Conservation (phyloP, 495 filamentous ascomycete species). For the Staphylotrichum longicolle region DNA sequence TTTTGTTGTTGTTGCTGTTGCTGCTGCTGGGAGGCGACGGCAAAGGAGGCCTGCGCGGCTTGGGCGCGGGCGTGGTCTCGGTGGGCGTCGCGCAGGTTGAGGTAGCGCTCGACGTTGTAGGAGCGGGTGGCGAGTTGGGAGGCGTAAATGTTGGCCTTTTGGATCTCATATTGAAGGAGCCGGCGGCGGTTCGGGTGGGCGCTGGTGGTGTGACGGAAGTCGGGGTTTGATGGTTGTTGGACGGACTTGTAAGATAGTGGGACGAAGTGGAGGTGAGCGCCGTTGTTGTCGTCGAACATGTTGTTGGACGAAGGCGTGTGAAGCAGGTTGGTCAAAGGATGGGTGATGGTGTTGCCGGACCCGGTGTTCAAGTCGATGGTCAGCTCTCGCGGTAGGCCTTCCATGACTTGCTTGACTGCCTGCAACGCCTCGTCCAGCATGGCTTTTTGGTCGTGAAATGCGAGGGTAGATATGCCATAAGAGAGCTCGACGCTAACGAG, state of each 20-base stretch:
- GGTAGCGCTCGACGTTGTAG: constrained; percentile 80
- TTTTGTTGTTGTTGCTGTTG: constrained; percentile 8
- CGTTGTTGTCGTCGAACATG: constrained; percentile 20
- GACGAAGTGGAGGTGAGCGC: constrained; percentile 34
- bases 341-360: background rate
- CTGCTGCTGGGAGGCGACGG: background rate
- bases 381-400: constrained; percentile 60
- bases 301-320: constrained; percentile 7
- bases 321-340: background rate
- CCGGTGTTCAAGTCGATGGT: constrained; percentile 44
- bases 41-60: constrained; percentile 15
- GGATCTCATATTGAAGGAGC: constrained; percentile 73
- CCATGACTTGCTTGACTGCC: constrained; percentile 58
- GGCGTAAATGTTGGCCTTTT: constrained; percentile 78
- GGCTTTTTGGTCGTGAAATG: constrained; percentile 68
- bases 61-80: constrained; percentile 32
- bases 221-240: constrained; percentile 30
- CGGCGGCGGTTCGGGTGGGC: constrained; percentile 44
- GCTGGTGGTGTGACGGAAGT: constrained; percentile 39
- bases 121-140: constrained; percentile 72
- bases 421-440: constrained; percentile 61
- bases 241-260: constrained; percentile 33
- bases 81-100: constrained; percentile 60
- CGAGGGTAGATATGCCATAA: constrained; percentile 65
- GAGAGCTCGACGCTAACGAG: constrained; percentile 69